Evolutionary conservation across 768 basidiomycete species (phyloP), one percentile per base, ranked within the genome.

Genomic region (Xerocomellus amylosporus): DNA sequence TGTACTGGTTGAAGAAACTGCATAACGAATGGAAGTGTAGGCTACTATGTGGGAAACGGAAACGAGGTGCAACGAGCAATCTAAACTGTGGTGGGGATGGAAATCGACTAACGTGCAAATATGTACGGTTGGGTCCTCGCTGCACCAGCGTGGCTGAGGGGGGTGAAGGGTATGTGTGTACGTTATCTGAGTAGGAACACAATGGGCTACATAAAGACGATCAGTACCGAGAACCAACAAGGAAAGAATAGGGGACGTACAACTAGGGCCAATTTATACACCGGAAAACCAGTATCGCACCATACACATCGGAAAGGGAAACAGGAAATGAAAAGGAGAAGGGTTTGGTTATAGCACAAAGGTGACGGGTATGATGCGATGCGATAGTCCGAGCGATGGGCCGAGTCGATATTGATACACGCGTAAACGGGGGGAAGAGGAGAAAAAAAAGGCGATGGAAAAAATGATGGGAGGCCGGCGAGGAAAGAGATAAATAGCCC

Each of bases 381-480:
- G 60, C 24, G 69, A 71, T 55, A 69, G 62, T 69, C 64, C 68
- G 58, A 60, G 55, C 57, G 45, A 49, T 64, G 61, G 61, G 62
- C 58, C 65, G 52, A 63, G 66, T 56, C 56, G 54, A 65, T 72
- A 71, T 71, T 69, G 69, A 71, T 71, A 71, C 69, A 70, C 51
- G 36, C 19, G 53, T 17, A 24, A 43, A 42, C 20, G 24, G 34
- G 28, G n/a, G 38, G 17, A 46, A 31, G 39, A 5, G 26, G 20
- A 0, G 19, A 30, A 20, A 49, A 43, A 20, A 41, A 7, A 26
- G 19, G 30, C 52, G 40, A 44, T 12, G 8, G 15, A 17, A 36
- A 46, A 46, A 44, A 51, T 10, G 26, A 41, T n/a, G 5, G 30
- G 22, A 50, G 50, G 58, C 44, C 31, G 49, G 56, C 31, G 36